Base-by-base conservation (phyloP, 257 asterid genomes). In the Solanum appendiculatum region DNA sequence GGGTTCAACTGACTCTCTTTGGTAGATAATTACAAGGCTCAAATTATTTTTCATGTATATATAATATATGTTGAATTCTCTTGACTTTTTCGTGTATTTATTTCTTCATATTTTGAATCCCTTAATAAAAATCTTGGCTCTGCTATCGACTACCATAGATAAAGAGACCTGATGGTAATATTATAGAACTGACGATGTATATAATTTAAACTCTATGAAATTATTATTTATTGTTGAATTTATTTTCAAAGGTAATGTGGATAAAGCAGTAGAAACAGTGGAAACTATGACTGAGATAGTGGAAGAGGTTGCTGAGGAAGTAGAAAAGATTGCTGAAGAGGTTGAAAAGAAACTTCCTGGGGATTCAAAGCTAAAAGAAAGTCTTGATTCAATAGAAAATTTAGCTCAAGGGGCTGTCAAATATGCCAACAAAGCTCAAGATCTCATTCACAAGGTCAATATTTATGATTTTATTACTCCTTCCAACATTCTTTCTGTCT, bases 241-340 rank as follows among this genome's bases (percentile, higher is more conserved):
- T 33, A 7, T 5, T 25, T 74, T 25, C 4, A 51, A 33, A 92
- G 95, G 88, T 3, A 85, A 90, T 80, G 88, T 91, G 51, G 89
- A 92, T 29, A 68, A 83, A 58, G 92, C 91, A 5, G 12, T 93
- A 85, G 86, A 63, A 48, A 92, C 89, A 75, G 93, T 88, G 88
- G 95, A 93, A 87, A 86, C 87, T 0, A 92, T 93, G 89, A 85
- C 89, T 64, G 95, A 93, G 63, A 72, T 87, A 85, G 94, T 92
- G 81, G 94, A 92, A 78, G 95, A 92, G 85, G 86, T 93, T 56
- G 94, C 95, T 12, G 94, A 92, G 88, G 87, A 91, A 87, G 92
- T 92, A 81, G 95, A 92, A 63, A 85, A 87, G 72, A 72, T 93
- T 16, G 88, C 60, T 46, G 94, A 90, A 63, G 90, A 91, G 68